phyloP scores from a whole-genome alignment of 345 rosid genomes.

The Dovyalis caffra region DNA sequence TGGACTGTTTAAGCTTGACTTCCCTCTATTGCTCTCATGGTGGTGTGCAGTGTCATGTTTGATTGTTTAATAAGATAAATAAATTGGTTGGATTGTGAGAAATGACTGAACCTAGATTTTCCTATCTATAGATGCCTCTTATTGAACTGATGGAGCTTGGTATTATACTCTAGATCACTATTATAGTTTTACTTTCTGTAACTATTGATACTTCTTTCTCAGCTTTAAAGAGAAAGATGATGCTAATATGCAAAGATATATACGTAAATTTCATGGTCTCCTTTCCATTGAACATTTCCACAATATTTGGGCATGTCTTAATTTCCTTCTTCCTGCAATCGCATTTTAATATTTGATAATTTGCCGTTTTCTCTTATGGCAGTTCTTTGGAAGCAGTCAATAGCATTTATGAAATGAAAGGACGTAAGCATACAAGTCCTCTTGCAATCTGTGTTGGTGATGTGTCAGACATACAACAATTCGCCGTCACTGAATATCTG shows the following conservation, averaged over 20 bases:
- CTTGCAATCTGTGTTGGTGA: slow-evolving; percentile 86
- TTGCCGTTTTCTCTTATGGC: slow-evolving; percentile 16
- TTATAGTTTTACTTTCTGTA: neutral
- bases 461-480: slow-evolving; percentile 68
- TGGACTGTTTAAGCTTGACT: neutral
- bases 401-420: slow-evolving; percentile 87
- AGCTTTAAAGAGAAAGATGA: neutral
- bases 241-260: neutral
- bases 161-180: neutral
- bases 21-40: neutral
- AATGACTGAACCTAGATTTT: neutral
- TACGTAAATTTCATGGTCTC: neutral
- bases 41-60: neutral
- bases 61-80: no score
- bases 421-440: slow-evolving; percentile 79
- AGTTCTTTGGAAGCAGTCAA: slow-evolving; percentile 73
- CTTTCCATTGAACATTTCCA: neutral
- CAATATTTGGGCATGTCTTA: neutral
- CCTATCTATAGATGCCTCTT: neutral
- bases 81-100: no score
- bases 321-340: neutral
- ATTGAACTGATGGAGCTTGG: neutral
- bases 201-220: neutral
- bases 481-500: slow-evolving; percentile 66
- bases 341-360: neutral